Conservation (phyloP, 2,329 filamentous ascomycete species). For the Chlorencoelia australis region DNA sequence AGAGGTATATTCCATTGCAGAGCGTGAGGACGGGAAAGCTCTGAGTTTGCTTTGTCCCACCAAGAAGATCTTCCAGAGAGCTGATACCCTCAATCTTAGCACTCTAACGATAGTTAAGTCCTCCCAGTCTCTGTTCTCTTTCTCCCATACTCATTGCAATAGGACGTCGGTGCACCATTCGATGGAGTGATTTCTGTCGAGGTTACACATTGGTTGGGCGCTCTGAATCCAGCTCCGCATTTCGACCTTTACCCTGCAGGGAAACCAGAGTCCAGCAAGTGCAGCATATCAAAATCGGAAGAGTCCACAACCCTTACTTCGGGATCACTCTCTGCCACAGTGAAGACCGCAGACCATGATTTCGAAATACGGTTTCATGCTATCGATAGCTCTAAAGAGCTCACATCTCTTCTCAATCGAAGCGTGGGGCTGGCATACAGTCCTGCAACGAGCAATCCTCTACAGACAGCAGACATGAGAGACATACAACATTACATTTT, state of each 20-base stretch:
- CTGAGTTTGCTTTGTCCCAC: slow-evolving; percentile 48
- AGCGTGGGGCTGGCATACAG: slow-evolving; percentile 48
- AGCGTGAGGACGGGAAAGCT: slow-evolving; percentile 34
- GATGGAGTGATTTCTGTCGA: slow-evolving; percentile 52
- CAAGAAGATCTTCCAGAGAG: slow-evolving; percentile 40
- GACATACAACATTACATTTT: slow-evolving; percentile 46
- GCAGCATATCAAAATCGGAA: slow-evolving; percentile 32
- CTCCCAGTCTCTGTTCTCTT: not conserved
- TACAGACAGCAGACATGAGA: slow-evolving; percentile 43
- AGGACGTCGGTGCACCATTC: slow-evolving; percentile 46
- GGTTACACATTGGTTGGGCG: slow-evolving; percentile 47
- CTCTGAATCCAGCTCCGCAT: slow-evolving; percentile 40
- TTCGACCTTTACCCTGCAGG: slow-evolving; percentile 48
- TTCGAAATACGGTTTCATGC: slow-evolving; percentile 49
- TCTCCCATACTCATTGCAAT: no score
- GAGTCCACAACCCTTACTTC: slow-evolving; percentile 40
- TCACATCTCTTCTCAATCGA: slow-evolving; percentile 45
- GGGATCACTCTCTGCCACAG: slow-evolving; percentile 42
- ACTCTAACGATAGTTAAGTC: slow-evolving; percentile 41
- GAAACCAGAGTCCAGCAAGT: slow-evolving; percentile 31
- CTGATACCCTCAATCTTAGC: slow-evolving; percentile 45
- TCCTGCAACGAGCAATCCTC: slow-evolving; percentile 41
- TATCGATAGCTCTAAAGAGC: slow-evolving; percentile 35
- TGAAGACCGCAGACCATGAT: slow-evolving; percentile 37
- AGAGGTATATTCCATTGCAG: slow-evolving; percentile 45